Base-by-base conservation (phyloP, 352 stramenopile genomes). In the Achlya hypogyna region DNA sequence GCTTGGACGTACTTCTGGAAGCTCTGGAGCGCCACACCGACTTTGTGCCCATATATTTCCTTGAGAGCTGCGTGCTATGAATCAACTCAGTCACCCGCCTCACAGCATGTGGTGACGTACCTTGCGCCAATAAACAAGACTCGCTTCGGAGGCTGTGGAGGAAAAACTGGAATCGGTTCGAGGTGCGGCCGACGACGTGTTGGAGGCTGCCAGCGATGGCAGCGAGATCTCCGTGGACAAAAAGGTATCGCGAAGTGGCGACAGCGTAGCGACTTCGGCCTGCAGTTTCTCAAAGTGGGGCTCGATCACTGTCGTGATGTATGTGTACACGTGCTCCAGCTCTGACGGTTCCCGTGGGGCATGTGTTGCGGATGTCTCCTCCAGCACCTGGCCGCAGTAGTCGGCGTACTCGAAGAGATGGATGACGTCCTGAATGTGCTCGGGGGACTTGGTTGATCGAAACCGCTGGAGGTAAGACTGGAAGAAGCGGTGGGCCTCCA, bases 81-180 rank as follows among this genome's bases (percentile, higher is more conserved):
- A 38, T 56, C 14, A 56, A 10, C 31, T 2, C 25, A 12, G 49
- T 9, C 38, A 54, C 25, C 18, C 10, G 8, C 49, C 16, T 35
- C 8, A 56, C 12, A 56, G 2, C 10, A 56, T 3, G 25, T 22
- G 25, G 31, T 6, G 31, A 20, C 25, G 25, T 65, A 67, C 60
- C 60, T 67, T 67, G 45, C 60, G 60, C 60, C 60, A 67, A 22
- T 67, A 67, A 34, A 34, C 53, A 10, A 34, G n/a, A 12, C 29
- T 5, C 23, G 5, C 16, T 59, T 40, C 56, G 12, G 56, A 64
- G 5, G 56, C 29, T 16, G 35, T 10, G 18, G 56, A 51, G 0
- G 31, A 51, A 40, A 64, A 32, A 32, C 56, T 64, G 10, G 38
- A 35, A 22, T 64, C 56, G 16, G 56, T 64, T n/a, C 20, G 25